phyloP scores from a whole-genome alignment of 2,329 filamentous ascomycete species.

The Alternaria viburni region DNA sequence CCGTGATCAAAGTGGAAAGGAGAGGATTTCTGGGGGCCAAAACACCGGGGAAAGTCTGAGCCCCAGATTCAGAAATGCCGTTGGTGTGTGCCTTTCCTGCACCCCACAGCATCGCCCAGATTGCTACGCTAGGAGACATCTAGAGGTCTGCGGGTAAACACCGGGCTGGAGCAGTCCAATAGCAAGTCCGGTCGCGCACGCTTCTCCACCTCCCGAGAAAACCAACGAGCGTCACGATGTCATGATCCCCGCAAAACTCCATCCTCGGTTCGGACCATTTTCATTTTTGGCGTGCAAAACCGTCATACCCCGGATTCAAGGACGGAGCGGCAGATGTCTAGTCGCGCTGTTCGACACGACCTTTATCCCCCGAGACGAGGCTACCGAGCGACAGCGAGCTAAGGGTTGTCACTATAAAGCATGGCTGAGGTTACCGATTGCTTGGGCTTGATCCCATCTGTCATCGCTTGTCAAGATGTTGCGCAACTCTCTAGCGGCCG shows the following conservation, averaged over 20 bases:
- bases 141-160: constrained; percentile 1
- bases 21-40: not conserved
- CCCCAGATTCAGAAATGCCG: not conserved
- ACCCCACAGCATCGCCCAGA: constrained; percentile 6
- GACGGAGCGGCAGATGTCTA: constrained; percentile 9
- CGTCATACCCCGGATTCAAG: constrained; percentile 9
- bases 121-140: constrained; percentile 5
- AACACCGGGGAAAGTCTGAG: not conserved
- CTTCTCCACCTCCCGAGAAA: constrained; percentile 4
- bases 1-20: not conserved
- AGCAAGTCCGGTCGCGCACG: not conserved
- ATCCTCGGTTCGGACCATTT: constrained; percentile 4
- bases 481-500: constrained; percentile 14
- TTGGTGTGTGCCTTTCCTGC: constrained; percentile 1
- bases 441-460: not conserved
- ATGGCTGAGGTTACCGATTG: constrained; percentile 1
- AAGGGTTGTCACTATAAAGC: constrained; percentile 6
- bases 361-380: not conserved
- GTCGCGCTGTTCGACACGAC: not conserved
- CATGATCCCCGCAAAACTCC: constrained; percentile 9
- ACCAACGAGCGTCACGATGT: constrained; percentile 6
- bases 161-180: constrained; percentile 2
- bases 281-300: not conserved
- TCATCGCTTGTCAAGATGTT: constrained; percentile 18
- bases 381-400: not conserved